Base-by-base conservation (phyloP, 257 asterid species). In the Solanum sparsipilum region DNA sequence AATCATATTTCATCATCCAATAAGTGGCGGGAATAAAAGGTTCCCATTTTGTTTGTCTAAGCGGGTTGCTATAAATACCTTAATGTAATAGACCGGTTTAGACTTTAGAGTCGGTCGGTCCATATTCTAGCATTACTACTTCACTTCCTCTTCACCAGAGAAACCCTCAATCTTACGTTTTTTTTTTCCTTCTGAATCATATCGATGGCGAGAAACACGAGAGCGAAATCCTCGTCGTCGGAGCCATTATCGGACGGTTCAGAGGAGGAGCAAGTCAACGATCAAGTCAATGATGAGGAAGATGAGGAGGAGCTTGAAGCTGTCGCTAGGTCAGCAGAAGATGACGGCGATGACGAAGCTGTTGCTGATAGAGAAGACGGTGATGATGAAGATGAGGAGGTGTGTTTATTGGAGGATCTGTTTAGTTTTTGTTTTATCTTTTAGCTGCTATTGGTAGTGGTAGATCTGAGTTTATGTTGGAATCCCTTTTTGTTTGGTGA, bases 221-320 rank as follows among this genome's bases (percentile, higher is more conserved):
- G 89, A 92, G 92, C 93, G 41, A 90, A 90, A 84, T 91, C 96
- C n/a, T 95, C 97, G 72, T 90, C 91, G 83, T 95, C 92, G 86
- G 98, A 94, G 81, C 74, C 87, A 16, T 52, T 86, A 21, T 86
- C 91, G 10, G 76, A 74, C 13, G 82, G 44, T 39, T 82, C 90
- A 35, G 94, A 94, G 87, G 81, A 84, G 88, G 95, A 90, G 35
- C 88, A 34, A 25, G 90, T 88, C 88, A 92, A 92, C 91, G 95
- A 93, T 90, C 94, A 89, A 87, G 87, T 88, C 70, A 89, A 89
- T 88, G 98, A 94, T 4, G 98, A 93, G 91, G 98, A 92, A 67
- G 99, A 97, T 84, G 98, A 98, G 82, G 98, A 94, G 92, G 99
- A 98, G 91, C 96, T 95, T 15, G 98, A 95, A 88, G 99, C 97